phyloP scores from a whole-genome alignment of 805 yeast species.

The Yamadazyma philogaea region DNA sequence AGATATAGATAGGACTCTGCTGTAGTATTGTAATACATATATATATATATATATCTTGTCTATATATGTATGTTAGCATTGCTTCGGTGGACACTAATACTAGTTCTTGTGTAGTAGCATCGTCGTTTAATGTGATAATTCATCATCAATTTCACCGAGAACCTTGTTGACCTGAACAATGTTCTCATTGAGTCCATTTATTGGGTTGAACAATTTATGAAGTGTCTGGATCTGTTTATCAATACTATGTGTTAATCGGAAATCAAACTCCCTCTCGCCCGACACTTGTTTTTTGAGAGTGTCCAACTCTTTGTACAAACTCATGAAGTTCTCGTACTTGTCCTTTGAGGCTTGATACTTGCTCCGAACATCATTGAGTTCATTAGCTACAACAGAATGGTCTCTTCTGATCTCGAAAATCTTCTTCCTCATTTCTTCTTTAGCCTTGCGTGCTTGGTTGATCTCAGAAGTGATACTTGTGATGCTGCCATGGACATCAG shows the following conservation, averaged over 20 bases:
- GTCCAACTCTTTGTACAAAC: conserved; percentile 5
- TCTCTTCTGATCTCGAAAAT: conserved; percentile 28
- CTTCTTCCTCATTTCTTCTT: conserved; percentile 28
- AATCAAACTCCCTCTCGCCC: background rate
- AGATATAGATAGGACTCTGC: background rate
- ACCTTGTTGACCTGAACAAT: conserved; percentile 23
- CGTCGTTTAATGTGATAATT: background rate
- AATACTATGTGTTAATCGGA: conserved; percentile 3
- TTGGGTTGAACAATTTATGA: conserved; percentile 21
- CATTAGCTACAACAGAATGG: conserved; percentile 32
- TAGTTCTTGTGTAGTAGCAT: background rate
- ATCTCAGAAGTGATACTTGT: conserved; percentile 30
- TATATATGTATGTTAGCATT: too few species aligned
- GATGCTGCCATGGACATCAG: conserved; percentile 35
- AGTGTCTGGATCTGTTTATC: conserved; percentile 5
- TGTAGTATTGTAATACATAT: conserved; percentile 1
- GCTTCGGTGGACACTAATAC: too few species aligned
- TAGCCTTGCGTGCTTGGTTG: conserved; percentile 26
- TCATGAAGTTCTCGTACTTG: conserved; percentile 17
- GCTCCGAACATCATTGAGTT: conserved; percentile 26
- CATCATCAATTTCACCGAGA: conserved; percentile 12
- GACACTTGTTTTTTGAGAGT: conserved; percentile 1
- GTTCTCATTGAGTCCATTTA: conserved; percentile 22
- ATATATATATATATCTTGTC: background rate
- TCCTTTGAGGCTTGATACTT: conserved; percentile 17